Percentiles rank a stretch among this genome's conserved stretches.
phyloP scores from a whole-genome alignment of 192 early-diverging fungal genomes.

The Allomyces arbusculus region DNA sequence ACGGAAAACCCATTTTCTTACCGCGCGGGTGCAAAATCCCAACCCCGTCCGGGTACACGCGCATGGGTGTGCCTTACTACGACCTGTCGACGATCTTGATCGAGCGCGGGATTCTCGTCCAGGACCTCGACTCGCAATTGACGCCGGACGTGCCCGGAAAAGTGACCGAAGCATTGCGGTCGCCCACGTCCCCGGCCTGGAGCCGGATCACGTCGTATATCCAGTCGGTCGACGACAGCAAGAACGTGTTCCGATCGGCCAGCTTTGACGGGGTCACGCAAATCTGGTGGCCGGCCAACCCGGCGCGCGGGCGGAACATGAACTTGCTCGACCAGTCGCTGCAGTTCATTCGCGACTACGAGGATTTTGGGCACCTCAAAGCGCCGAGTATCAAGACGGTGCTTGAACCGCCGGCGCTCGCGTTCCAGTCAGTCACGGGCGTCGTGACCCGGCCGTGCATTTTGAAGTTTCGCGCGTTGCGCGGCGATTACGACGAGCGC shows the following conservation, averaged over 20 bases:
- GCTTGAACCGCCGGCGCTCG: constrained; percentile 20
- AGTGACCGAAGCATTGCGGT: neutral
- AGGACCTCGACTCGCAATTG: neutral
- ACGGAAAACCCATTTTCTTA: constrained; percentile 33
- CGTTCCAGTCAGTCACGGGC: constrained; percentile 29
- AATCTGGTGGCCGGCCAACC: neutral
- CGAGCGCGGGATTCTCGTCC: neutral
- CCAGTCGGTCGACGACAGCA: neutral
- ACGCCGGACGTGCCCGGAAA: neutral
- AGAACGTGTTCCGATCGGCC: no score
- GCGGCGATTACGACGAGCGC: constrained; percentile 30
- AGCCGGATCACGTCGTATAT: neutral
- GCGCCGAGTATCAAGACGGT: constrained; percentile 15
- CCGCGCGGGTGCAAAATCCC: constrained; percentile 30
- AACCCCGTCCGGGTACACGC: constrained; percentile 27
- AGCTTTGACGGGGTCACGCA: neutral
- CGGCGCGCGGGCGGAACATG: neutral
- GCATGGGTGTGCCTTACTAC: constrained; percentile 35
- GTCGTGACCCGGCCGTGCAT: constrained; percentile 22
- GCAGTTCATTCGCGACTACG: constrained; percentile 21
- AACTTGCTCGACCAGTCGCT: neutral
- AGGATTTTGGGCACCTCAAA: constrained; percentile 22
- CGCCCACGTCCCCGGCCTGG: no score
- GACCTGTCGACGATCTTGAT: constrained; percentile 8
- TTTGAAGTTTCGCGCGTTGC: constrained; percentile 24